Percentiles rank a stretch among this genome's conserved stretches.
Evolutionary conservation across 139 green algal species (phyloP).

Genomic region (Chlorella sp.): DNA sequence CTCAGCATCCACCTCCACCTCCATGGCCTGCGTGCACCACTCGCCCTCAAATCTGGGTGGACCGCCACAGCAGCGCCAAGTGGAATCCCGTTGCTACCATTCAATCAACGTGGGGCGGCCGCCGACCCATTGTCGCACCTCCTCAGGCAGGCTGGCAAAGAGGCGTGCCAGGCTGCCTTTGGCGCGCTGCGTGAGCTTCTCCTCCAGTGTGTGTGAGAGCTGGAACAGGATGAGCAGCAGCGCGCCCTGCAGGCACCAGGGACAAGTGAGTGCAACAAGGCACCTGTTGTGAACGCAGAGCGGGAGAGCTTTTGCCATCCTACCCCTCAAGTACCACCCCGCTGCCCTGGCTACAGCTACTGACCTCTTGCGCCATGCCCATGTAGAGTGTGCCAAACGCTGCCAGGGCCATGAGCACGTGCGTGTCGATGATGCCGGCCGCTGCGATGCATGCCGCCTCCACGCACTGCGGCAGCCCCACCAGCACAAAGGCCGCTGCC

Average conservation of each 20-base stretch:
- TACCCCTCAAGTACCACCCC: no score
- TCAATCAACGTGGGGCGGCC: no score
- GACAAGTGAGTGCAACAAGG: background rate
- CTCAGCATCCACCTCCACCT: constrained; percentile 39
- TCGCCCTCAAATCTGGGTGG: no score
- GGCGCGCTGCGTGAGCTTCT: constrained; percentile 51
- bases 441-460: constrained; percentile 25
- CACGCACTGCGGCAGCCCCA: constrained; percentile 39
- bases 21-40: constrained; percentile 38
- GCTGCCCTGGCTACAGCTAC: constrained; percentile 1
- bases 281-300: background rate
- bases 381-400: constrained; percentile 63
- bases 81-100: no score
- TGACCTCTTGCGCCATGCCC: constrained; percentile 64
- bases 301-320: no score
- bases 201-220: constrained; percentile 59
- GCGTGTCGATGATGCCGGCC: constrained; percentile 59
- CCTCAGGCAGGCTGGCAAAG: constrained; percentile 49
- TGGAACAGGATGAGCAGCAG: constrained; percentile 82
- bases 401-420: constrained; percentile 78
- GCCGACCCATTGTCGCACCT: constrained; percentile 13
- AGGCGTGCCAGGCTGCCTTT: constrained; percentile 56
- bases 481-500: constrained; percentile 9
- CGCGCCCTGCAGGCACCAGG: constrained; percentile 55
- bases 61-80: no score